A percentile compares a stretch with the other conserved stretches of the same genome.
phyloP scores from a whole-genome alignment of 768 basidiomycete species.

The Tricholoma matsutake region DNA sequence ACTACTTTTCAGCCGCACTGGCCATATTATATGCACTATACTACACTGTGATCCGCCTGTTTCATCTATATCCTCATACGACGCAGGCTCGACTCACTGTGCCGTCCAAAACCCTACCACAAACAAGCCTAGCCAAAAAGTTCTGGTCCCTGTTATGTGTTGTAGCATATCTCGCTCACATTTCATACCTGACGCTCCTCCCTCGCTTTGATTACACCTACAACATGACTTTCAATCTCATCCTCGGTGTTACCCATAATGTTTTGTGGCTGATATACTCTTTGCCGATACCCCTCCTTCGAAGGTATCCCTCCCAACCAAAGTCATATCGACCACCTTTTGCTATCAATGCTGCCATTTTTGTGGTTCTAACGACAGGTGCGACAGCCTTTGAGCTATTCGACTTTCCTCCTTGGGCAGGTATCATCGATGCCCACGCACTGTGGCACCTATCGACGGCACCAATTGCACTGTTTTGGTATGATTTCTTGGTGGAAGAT shows the following conservation, averaged over 20 bases:
- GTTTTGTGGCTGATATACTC: constrained; percentile 77
- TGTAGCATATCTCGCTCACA: constrained; percentile 61
- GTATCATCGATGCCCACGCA: constrained; percentile 85
- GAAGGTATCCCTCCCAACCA: constrained; percentile 52
- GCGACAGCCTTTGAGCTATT: constrained; percentile 83
- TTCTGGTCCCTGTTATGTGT: constrained; percentile 53
- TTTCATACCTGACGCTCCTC: constrained; percentile 72
- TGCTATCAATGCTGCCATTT: constrained; percentile 49
- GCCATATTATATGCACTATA: constrained; percentile 83
- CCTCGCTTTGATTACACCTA: constrained; percentile 91
- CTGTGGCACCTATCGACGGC: constrained; percentile 90
- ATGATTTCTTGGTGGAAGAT: constrained; percentile 77
- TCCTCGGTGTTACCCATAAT: constrained; percentile 77
- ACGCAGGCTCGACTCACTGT: constrained; percentile 27
- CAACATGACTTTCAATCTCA: constrained; percentile 84
- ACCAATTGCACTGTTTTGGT: constrained; percentile 79
- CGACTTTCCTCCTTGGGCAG: constrained; percentile 81
- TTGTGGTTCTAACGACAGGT: constrained; percentile 67
- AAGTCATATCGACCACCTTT: constrained; percentile 58
- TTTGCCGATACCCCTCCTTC: constrained; percentile 48
- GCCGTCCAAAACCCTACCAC: constrained; percentile 16
- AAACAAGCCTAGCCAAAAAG: constrained; percentile 17
- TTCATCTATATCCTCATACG: constrained; percentile 62
- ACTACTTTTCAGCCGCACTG: constrained; percentile 92
- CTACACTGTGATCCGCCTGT: constrained; percentile 70